Evolutionary conservation across 2,329 filamentous ascomycete species (phyloP).

Genomic region (Fusarium marasasianum): DNA sequence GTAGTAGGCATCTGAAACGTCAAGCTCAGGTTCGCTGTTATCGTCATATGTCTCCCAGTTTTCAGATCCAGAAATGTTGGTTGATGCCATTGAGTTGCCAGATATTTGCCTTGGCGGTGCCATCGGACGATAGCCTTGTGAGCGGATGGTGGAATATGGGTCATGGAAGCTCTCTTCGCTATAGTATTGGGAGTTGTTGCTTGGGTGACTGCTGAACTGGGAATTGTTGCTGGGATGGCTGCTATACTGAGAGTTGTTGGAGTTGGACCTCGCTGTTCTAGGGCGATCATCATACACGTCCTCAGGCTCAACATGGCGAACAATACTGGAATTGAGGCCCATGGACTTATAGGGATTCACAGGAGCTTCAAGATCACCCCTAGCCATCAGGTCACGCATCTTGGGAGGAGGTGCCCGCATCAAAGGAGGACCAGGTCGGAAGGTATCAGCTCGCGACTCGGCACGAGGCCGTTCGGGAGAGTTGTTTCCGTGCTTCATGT

Average conservation of each 20-base stretch:
- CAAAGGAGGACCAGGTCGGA: slow-evolving; percentile 63
- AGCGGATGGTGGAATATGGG: slow-evolving; percentile 54
- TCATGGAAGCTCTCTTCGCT: slow-evolving; percentile 52
- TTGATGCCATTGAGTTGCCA: slow-evolving; percentile 76
- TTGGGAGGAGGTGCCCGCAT: slow-evolving; percentile 82
- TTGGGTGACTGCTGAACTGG: slow-evolving; percentile 37
- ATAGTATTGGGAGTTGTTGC: slow-evolving; percentile 42
- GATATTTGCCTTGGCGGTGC: slow-evolving; percentile 68
- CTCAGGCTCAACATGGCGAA: slow-evolving; percentile 74
- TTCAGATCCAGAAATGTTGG: slow-evolving; percentile 82
- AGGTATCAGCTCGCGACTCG: slow-evolving; percentile 55
- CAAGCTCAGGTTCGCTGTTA: slow-evolving; percentile 77
- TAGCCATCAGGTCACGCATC: slow-evolving; percentile 80
- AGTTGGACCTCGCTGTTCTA: slow-evolving; percentile 50
- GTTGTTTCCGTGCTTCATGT: slow-evolving; percentile 76
- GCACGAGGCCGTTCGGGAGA: slow-evolving; percentile 77
- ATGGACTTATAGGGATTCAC: slow-evolving; percentile 58
- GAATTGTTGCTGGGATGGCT: slow-evolving; percentile 47
- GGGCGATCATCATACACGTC: slow-evolving; percentile 82
- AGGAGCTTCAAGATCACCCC: slow-evolving; percentile 62
- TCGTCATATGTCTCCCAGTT: slow-evolving; percentile 99
- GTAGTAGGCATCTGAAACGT: slow-evolving; percentile 82
- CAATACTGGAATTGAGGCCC: slow-evolving; percentile 63
- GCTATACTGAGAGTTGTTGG: slow-evolving; percentile 50
- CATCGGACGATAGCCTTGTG: slow-evolving; percentile 53